These are phyloP conservation scores for Kodamaea anthophila DNA, from an alignment of 1,139 yeast species.

Conservation along the genomic window DNA sequence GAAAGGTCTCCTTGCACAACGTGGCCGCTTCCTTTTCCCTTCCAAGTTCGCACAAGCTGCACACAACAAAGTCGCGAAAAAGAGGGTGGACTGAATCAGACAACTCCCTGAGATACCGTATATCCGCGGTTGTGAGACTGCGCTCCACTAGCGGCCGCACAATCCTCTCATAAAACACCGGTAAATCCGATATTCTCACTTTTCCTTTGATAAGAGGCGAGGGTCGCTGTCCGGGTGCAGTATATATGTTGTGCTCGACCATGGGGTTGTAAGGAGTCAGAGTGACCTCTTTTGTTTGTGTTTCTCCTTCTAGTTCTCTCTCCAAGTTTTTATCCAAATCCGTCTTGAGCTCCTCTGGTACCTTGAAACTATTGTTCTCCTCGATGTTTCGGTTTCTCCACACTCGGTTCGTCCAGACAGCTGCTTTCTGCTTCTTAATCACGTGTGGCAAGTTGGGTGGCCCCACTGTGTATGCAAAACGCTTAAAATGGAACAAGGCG, in stretches of 20 bases:
- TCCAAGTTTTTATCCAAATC: constrained; percentile 19
- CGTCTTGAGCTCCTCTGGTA: constrained; percentile 11
- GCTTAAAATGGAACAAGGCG: constrained; percentile 23
- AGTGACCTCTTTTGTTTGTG: too few species aligned
- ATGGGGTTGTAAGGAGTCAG: constrained; percentile 23
- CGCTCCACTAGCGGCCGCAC: constrained; percentile 12
- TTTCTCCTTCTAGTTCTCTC: constrained; percentile 8
- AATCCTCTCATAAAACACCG: constrained; percentile 21
- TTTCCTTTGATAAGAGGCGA: constrained; percentile 24
- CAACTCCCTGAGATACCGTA: constrained; percentile 13
- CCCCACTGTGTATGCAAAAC: constrained; percentile 14
- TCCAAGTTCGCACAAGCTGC: constrained; percentile 23
- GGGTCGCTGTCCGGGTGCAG: constrained; percentile 15
- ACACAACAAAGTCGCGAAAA: constrained; percentile 22
- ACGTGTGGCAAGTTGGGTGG: constrained; percentile 7
- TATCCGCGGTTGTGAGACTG: constrained; percentile 10
- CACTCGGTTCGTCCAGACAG: constrained; percentile 16
- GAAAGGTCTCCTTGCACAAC: constrained; percentile 12
- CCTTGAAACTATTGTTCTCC: constrained; percentile 11
- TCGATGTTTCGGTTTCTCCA: constrained; percentile 25
- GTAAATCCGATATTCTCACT: constrained; percentile 25
- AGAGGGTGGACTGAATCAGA: constrained; percentile 21
- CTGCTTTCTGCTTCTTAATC: constrained; percentile 9
- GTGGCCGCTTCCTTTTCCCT: constrained; percentile 22
- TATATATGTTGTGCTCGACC: constrained; percentile 23